A percentile compares a stretch with the other conserved stretches of the same genome.
Conservation (phyloP, 345 rosid species). For the Linum lewisii region DNA sequence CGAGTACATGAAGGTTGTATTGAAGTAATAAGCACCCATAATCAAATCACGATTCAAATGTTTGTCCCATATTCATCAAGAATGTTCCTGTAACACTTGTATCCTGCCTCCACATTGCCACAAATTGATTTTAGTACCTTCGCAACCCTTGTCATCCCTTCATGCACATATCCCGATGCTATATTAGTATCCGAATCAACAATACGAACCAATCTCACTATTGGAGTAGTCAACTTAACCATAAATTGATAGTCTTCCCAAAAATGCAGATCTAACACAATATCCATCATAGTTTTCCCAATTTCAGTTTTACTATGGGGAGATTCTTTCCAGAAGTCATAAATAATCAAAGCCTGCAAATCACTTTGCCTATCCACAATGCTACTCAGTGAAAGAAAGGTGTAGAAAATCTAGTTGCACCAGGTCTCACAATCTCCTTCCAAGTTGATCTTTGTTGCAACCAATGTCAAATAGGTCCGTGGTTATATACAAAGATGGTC, state of each 20-base stretch:
- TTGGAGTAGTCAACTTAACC: background rate
- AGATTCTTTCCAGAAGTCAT: background rate
- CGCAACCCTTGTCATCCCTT: no score
- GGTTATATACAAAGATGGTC: slow-evolving; percentile 4
- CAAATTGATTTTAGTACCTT: background rate
- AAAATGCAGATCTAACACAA: background rate
- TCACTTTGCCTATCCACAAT: background rate
- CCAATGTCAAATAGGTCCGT: background rate
- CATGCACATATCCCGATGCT: background rate
- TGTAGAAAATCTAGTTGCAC: background rate
- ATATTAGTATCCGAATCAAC: background rate
- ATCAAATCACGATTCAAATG: background rate
- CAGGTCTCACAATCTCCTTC: background rate
- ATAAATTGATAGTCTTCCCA: background rate
- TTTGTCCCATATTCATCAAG: background rate
- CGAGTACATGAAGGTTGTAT: no score
- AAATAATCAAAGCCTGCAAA: background rate
- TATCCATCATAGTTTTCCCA: background rate
- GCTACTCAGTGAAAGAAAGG: background rate
- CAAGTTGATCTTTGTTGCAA: background rate
- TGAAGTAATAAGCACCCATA: background rate
- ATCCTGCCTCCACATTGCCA: background rate
- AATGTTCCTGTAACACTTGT: background rate
- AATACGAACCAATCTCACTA: background rate
- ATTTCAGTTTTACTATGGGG: background rate